Base-by-base conservation (phyloP, 768 basidiomycete genomes). In the Mycena capillaripes region DNA sequence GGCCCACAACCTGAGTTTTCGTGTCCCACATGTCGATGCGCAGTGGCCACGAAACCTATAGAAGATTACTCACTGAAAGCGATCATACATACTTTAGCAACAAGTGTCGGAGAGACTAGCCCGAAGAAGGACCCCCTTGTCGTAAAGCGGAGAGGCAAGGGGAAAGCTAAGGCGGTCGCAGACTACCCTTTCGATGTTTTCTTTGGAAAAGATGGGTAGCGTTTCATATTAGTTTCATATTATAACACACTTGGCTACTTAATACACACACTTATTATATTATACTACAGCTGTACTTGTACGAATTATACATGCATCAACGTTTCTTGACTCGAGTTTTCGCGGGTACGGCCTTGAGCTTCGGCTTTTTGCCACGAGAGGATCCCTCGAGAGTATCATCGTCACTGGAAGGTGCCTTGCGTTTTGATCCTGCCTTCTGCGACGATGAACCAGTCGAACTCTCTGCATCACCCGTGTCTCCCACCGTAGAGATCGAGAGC, bases 11-110 rank as follows among this genome's bases (percentile, higher is more conserved):
- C 91, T 0, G 78, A 85, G 34, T 93, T 91, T 74, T 89, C 89
- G 2, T 95, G 93, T 66, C 93, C 93, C 4, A 89, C 88, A 6
- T 95, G 93, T 75, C 85, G 93, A 61, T 82, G 85, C 55, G 75
- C 78, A 16, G 87, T 91, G 14, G 78, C 81, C 34, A 83, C 76
- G 16, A 85, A 83, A 25, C 93, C 93, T 0, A 84, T 87, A 0
- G 91, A 93, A 75, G 87, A 87, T 53, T 94, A 89, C 78, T 84
- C 85, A 8, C 79, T 94, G 58, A 94, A 93, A 79, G 81, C 84
- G 2, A 75, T 94, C 34, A 84, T 91, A 4, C 81, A 86, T 36
- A 83, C 84, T 4, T 80, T 92, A n/a, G 87, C 88, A 1, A 79
- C 78, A 17, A 86, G 86, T 11, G 75, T 82, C 36, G 90, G 89